Base-by-base conservation (phyloP, 768 basidiomycete genomes). In the Cyclocybe cylindracea region DNA sequence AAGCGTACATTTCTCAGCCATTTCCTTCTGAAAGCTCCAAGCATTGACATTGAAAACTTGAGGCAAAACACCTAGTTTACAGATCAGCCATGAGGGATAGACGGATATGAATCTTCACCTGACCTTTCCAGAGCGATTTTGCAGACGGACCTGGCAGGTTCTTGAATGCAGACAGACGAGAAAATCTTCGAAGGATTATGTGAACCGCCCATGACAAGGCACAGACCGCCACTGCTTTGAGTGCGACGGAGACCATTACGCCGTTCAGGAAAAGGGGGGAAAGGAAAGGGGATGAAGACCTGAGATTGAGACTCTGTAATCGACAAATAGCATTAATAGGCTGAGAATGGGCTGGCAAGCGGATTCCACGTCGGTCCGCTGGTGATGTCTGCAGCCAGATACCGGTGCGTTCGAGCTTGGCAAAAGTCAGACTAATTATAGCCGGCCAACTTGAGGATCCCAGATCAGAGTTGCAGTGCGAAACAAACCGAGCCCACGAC, bases 111-210 rank as follows among this genome's bases (percentile, higher is more conserved):
- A 24, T 3, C 24, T 3, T 5, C 24, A 24, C 24, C 54, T 13
- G 13, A 75, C 77, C 77, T 43, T 58, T 68, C 32, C 68, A 51
- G 18, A 67, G 65, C 0, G 74, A 77, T 7, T 49, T 46, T 0
- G 67, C 54, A 6, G 63, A 53, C 0, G 76, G 77, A 2, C 77
- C 77, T 10, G 74, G 71, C 33, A 78, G 62, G 56, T 75, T 73
- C 43, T 73, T 68, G 4, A 76, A 54, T 8, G 61, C 53, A 10
- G 63, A 62, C 14, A 54, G 53, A 24, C 54, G 35, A 38, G 63
- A 41, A 39, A 62, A 53, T 16, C 50, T 37, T 16, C 53, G 46
- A 4, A 66, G 36, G 11, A 59, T 11, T 33, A 45, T 49, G 64
- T 67, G 66, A 7, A 64, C 8, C 29, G 40, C 39, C 54, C 57